Evolutionary conservation across 306 rosid species (phyloP).

Genomic region (Casuarina cunninghamiana): DNA sequence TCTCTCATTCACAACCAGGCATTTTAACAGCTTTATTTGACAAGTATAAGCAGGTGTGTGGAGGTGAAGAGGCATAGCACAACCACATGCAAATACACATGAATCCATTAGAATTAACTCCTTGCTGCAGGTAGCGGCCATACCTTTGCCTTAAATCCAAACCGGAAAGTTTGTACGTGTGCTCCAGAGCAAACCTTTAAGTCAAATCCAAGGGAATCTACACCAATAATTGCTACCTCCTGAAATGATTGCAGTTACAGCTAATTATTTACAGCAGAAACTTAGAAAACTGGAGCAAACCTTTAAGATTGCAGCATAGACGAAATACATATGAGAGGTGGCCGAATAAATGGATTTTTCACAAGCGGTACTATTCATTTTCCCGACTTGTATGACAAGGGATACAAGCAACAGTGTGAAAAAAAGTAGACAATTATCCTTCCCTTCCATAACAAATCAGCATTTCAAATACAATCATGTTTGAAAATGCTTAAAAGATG

Average conservation of each 20-base stretch:
- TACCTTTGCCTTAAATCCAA: conserved; percentile 73
- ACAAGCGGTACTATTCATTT: conserved; percentile 17
- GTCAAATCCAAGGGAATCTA: conserved; percentile 93
- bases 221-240: conserved; percentile 77
- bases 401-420: not conserved
- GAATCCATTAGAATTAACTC: not conserved
- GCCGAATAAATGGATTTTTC: conserved; percentile 13
- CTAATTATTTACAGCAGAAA: conserved; percentile 18
- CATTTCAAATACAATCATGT: not conserved
- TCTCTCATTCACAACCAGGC: not conserved
- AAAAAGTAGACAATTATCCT: conserved; percentile 6
- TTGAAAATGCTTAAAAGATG: not conserved
- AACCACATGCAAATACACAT: not conserved
- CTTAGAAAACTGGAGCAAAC: not conserved
- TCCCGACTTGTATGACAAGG: conserved; percentile 3
- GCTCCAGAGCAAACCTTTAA: conserved; percentile 88
- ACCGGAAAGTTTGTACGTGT: conserved; percentile 86
- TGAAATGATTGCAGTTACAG: conserved; percentile 37
- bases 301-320: not conserved
- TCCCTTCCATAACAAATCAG: conserved; percentile 1
- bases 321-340: not conserved
- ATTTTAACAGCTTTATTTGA: not conserved
- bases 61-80: not conserved
- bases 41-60: not conserved
- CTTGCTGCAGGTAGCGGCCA: conserved; percentile 13